A percentile compares a stretch with the other conserved stretches of the same genome.
phyloP scores from a whole-genome alignment of 257 asterid genomes.

The Penstemon newberryi region DNA sequence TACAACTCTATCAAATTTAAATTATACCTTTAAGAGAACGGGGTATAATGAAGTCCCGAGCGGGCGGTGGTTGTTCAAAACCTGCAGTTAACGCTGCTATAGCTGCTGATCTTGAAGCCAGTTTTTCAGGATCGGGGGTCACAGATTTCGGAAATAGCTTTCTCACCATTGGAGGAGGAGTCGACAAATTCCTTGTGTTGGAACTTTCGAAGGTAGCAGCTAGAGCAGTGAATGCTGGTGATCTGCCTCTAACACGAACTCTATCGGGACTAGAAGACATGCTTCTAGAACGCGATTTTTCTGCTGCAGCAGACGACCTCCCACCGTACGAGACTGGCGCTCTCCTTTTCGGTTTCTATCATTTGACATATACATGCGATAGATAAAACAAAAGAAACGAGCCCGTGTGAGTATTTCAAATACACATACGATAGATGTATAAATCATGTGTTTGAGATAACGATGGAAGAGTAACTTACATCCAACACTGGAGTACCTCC shows the following conservation, averaged over 20 bases:
- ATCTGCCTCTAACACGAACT: conserved; percentile 97
- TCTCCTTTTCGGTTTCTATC: conserved; percentile 89
- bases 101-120: conserved; percentile 62
- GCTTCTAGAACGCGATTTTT: conserved; percentile 91
- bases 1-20: not conserved
- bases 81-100: conserved; percentile 63
- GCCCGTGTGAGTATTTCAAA: not conserved
- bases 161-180: conserved; percentile 90
- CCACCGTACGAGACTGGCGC: conserved; percentile 65
- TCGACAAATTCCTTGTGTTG: conserved; percentile 79
- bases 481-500: conserved; percentile 60
- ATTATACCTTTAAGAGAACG: conserved; percentile 65
- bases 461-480: conserved; percentile 50
- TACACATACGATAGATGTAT: no score
- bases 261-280: conserved; percentile 97
- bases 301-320: conserved; percentile 83
- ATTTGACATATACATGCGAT: conserved; percentile 22
- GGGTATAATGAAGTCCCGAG: conserved; percentile 57
- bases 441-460: not conserved
- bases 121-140: conserved; percentile 67
- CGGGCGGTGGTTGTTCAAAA: conserved; percentile 68
- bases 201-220: conserved; percentile 90
- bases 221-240: conserved; percentile 95
- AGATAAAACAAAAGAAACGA: not conserved
- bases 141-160: conserved; percentile 86